Base-by-base conservation (phyloP, 2,329 filamentous ascomycete genomes). In the Stagonosporopsis cucurbitacearum region DNA sequence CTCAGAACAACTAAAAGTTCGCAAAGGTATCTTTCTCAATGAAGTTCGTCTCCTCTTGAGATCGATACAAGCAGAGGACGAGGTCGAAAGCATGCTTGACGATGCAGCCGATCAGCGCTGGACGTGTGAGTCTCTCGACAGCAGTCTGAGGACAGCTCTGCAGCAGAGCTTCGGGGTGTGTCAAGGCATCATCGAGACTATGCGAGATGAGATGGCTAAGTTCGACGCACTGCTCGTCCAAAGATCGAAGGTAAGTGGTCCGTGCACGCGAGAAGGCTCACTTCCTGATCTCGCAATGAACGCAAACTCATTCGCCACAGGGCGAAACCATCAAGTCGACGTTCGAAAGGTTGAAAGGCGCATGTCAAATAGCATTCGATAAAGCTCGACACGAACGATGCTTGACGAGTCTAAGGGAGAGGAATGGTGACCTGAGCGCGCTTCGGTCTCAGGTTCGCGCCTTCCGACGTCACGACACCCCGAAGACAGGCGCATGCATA, bases 11-110 rank as follows among this genome's bases (percentile, higher is more conserved):
- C 50, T 70, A 2, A 57, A 54, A 17, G 54, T 62, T 3, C 54
- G 58, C 2, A 58, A 62, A 20, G 50, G 57, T 5, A 64, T 65
- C 8, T 70, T 68, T 35, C 45, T 57, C 6, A 68, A 68, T 15
- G 63, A 70, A 49, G 62, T 65, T 19, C 60, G 63, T 12, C 44
- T 68, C 5, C 28, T 69, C 7, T 42, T 70, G 15, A 50, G 59
- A 12, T 49, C 59, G 0, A 49, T 65, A 0, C 59, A 65, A 11
- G 61, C 62, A 15, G 63, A 66, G 7, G 48, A 54, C 11, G 56
- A 44, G 0, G 51, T 52, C 3, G 57, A 63, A 30, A 40, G 52
- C 20, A 68, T 67, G 64, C 26, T 68, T n/a, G 55, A 61, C 3
- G 56, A 66, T 28, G 28, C 50, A n/a, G 23, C 30, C 15, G 59